phyloP scores from a whole-genome alignment of 331 rosid species.

The Telfairia occidentalis region DNA sequence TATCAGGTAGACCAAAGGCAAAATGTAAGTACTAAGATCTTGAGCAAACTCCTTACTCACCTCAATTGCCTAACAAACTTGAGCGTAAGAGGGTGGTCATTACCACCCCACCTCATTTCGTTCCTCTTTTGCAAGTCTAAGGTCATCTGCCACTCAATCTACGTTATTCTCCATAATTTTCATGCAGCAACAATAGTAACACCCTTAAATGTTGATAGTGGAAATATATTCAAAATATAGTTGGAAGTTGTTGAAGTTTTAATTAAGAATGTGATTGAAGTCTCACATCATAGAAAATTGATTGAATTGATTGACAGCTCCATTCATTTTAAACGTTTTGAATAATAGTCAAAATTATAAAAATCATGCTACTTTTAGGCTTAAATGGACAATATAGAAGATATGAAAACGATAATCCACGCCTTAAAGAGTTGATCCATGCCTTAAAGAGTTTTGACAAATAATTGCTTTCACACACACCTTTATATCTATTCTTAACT shows the following conservation, averaged over 20 bases:
- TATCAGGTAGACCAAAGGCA: too few species aligned
- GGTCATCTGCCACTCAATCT: too few species aligned
- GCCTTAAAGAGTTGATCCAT: background rate
- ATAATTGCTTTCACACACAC: background rate
- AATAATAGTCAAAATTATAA: background rate
- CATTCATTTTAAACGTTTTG: background rate
- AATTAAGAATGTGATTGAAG: background rate
- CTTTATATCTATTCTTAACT: too few species aligned
- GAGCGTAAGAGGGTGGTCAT: too few species aligned
- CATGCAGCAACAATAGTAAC: too few species aligned
- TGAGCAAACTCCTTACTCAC: too few species aligned
- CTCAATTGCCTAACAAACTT: too few species aligned
- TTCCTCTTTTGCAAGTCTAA: too few species aligned
- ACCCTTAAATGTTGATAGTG: background rate
- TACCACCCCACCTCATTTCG: too few species aligned
- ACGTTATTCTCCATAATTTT: too few species aligned
- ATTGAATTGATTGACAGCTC: background rate
- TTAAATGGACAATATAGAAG: background rate
- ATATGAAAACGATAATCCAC: background rate
- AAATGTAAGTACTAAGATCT: too few species aligned
- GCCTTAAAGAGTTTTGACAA: background rate
- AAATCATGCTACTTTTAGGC: background rate
- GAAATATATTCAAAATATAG: background rate
- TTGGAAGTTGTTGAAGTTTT: constrained; percentile 4
- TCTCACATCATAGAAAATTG: background rate